A percentile compares a stretch with the other conserved stretches of the same genome.
Evolutionary conservation across 2,329 filamentous ascomycete species (phyloP).

Genomic region (Pseudocercospora crystallina): DNA sequence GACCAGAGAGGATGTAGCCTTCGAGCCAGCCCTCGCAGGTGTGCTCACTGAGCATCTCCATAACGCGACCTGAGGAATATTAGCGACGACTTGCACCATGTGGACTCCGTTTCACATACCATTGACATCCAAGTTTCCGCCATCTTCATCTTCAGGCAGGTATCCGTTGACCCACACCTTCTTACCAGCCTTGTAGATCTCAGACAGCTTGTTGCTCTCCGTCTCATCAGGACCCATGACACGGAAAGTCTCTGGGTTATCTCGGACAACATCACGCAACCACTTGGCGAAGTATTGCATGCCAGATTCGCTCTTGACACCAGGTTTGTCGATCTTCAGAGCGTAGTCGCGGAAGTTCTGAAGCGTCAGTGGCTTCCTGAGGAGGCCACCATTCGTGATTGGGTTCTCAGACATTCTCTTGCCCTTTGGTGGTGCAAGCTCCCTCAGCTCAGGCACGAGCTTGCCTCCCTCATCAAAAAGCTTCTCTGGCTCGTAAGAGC

Average conservation of each 20-base stretch:
- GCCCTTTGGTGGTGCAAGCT: slow-evolving; percentile 63
- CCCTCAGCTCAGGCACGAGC: slow-evolving; percentile 62
- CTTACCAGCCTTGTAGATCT: slow-evolving; percentile 71
- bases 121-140: slow-evolving; percentile 67
- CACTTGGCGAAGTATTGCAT: slow-evolving; percentile 70
- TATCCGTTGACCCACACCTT: slow-evolving; percentile 80
- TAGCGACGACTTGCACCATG: too few relatives aligned
- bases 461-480: slow-evolving; percentile 66
- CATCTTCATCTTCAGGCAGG: slow-evolving; percentile 72
- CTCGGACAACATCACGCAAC: slow-evolving; percentile 65
- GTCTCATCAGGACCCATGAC: slow-evolving; percentile 80
- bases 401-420: slow-evolving; percentile 76
- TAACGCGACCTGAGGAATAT: slow-evolving; percentile 57
- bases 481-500: slow-evolving; percentile 70
- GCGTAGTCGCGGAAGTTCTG: slow-evolving; percentile 70
- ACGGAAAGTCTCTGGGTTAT: slow-evolving; percentile 68
- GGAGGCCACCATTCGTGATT: slow-evolving; percentile 68
- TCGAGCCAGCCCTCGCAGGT: slow-evolving; percentile 79
- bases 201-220: slow-evolving; percentile 73
- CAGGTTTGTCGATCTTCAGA: slow-evolving; percentile 62
- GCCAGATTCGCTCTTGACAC: slow-evolving; percentile 51
- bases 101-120: slow-evolving; percentile 31
- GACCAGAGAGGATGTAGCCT: slow-evolving; percentile 72
- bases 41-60: slow-evolving; percentile 84
- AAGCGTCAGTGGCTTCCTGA: slow-evolving; percentile 66